Evolutionary conservation across 768 basidiomycete genomes (phyloP), one percentile per base, ranked within the genome.

Genomic region (Mycena alexandri): DNA sequence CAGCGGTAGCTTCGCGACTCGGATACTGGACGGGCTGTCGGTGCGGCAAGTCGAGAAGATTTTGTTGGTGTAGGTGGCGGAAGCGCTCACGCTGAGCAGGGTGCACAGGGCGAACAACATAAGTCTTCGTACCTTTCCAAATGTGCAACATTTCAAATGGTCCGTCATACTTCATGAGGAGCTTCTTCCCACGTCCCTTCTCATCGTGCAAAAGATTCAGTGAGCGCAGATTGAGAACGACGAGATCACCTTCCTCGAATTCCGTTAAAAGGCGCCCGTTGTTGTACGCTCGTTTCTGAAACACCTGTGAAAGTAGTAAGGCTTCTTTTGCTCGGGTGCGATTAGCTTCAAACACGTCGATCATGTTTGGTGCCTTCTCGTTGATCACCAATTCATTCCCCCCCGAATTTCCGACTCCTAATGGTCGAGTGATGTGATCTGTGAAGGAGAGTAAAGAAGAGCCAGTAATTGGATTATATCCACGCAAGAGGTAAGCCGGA

Each of bases 121-220:
- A n/a, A n/a, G n/a, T n/a, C n/a, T n/a, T n/a, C n/a, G n/a, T n/a
- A n/a, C n/a, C n/a, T n/a, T n/a, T n/a, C n/a, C n/a, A n/a, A n/a
- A n/a, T n/a, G n/a, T n/a, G n/a, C n/a, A n/a, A n/a, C n/a, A 77
- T 60, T 48, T 66, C 61, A 54, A 76, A 77, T 3, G 75, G 75
- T 11, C 76, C 73, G 44, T 62, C 22, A 19, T 38, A 38, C 24
- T 63, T 65, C 70, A 55, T 75, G 29, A 48, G 70, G 33, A 59
- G 63, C n/a, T 68, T 78, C 53, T 46, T 63, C 36, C 74, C 75
- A 58, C 63, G 65, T 48, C 72, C 69, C 60, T 73, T 69, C 47
- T 61, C 60, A 2, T 58, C 14, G 10, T 64, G 62, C 1, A 69
- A 12, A n/a, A 69, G 63, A 21, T 71, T 67, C 1, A 74, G 63